Evolutionary conservation across 208 protist species (phyloP), one percentile per base, ranked within the genome.

Genomic region (Leishmania braziliensis): DNA sequence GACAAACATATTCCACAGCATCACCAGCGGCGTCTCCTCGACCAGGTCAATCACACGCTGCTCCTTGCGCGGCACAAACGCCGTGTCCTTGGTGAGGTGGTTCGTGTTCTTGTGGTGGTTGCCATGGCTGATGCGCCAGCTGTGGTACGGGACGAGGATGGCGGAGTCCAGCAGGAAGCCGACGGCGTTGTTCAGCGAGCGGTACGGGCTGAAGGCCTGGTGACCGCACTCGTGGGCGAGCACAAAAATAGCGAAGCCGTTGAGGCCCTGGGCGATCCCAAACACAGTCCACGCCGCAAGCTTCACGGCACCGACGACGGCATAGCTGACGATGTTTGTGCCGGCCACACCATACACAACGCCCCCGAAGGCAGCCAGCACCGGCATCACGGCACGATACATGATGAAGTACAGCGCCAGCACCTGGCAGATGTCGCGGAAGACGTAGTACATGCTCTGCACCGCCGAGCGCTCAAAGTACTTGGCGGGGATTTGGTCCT

Each of bases 61-160:
- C 77, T 91, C 79, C 81, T 92, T 93, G n/a, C 75, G 71, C 43
- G 95, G 95, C 10, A 96, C 86, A 87, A 97, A 98, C 14, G 92
- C 91, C 58, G 92, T 96, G 84, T 98, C 97, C 78, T 97, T 95
- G 20, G 86, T 93, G 62, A 99, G 89, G 89, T 99, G 90, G 87
- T 98, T 98, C n/a, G 98, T 99, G 93, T 97, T 90, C 78, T 96
- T 92, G 94, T 99, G 98, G 84, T 99, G 98, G 66, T 90, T 96
- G 72, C 90, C 89, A 84, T 99, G 98, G 58, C 91, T 95, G 79
- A 95, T 93, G 83, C 95, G 89, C 98, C 98, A 99, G 81, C 93
- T 92, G 89, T 95, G 95, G 89, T 98, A 99, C 16, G 97, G 96
- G 9, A 98, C 94, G n/a, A 98, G 91, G 51, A 98, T 82, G 29